These are phyloP conservation scores for Penicillium daleae DNA, from an alignment of 495 filamentous ascomycete species.

Conservation along the genomic window DNA sequence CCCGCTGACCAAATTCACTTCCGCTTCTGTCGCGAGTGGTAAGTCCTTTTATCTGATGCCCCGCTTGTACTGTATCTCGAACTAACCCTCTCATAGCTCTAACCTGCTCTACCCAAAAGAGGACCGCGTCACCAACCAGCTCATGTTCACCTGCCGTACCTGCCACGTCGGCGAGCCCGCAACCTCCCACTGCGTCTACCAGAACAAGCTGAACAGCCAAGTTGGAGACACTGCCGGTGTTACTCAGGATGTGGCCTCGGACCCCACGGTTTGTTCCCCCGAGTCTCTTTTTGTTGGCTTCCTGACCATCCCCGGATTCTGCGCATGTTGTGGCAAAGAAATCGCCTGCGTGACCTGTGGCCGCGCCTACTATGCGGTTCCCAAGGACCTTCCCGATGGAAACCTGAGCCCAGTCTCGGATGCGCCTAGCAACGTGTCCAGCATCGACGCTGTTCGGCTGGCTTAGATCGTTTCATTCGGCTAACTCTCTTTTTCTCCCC, in stretches of 20 bases:
- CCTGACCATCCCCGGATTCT: slow-evolving; percentile 43
- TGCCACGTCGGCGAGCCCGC: slow-evolving; percentile 88
- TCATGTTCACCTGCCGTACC: slow-evolving; percentile 84
- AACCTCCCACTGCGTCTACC: slow-evolving; percentile 84
- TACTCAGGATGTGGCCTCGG: slow-evolving; percentile 91
- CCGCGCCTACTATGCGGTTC: slow-evolving; percentile 21
- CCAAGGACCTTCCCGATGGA: slow-evolving; percentile 21
- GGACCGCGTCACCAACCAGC: slow-evolving; percentile 65
- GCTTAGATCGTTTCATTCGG: slow-evolving; percentile 19
- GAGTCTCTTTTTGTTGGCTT: neutral
- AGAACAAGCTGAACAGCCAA: slow-evolving; percentile 85
- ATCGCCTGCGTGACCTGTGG: slow-evolving; percentile 55
- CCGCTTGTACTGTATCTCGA: neutral
- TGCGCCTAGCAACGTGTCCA: neutral
- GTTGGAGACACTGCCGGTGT: slow-evolving; percentile 96
- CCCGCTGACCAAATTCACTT: slow-evolving; percentile 84
- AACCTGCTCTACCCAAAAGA: slow-evolving; percentile 99
- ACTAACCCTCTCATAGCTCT: slow-evolving; percentile 56
- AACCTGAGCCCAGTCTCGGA: neutral
- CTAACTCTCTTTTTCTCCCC: slow-evolving; percentile 53
- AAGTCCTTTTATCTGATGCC: slow-evolving; percentile 23
- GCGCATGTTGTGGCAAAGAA: slow-evolving; percentile 55
- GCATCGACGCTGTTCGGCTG: neutral
- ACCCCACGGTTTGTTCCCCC: slow-evolving; percentile 89
- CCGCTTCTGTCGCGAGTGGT: slow-evolving; percentile 97